These are phyloP conservation scores for Trametes sanguinea DNA, from an alignment of 768 basidiomycete genomes.

Conservation along the genomic window DNA sequence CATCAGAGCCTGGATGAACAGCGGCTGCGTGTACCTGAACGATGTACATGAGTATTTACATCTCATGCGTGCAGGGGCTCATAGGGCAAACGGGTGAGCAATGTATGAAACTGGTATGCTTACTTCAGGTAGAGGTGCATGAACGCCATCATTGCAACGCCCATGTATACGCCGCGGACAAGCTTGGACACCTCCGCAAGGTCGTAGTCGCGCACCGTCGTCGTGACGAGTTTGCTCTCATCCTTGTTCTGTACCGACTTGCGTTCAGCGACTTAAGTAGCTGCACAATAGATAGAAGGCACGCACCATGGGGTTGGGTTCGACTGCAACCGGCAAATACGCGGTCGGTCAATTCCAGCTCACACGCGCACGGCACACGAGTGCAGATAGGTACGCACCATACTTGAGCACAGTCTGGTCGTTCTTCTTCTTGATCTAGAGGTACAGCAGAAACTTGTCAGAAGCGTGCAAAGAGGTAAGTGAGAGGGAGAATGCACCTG, in stretches of 20 bases:
- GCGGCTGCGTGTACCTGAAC: slow-evolving; percentile 82
- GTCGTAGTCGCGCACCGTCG: slow-evolving; percentile 93
- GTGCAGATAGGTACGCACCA: slow-evolving; percentile 47
- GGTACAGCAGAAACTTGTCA: slow-evolving; percentile 9
- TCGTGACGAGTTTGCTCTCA: slow-evolving; percentile 78
- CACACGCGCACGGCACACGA: background rate
- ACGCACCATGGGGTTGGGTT: slow-evolving; percentile 76
- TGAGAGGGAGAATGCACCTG: slow-evolving; percentile 48
- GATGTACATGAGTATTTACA: background rate
- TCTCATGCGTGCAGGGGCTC: too few relatives aligned
- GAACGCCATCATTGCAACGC: slow-evolving; percentile 52
- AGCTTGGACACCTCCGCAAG: slow-evolving; percentile 84
- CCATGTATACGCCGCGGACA: slow-evolving; percentile 46
- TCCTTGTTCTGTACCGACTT: slow-evolving; percentile 49
- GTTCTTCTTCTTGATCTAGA: slow-evolving; percentile 90
- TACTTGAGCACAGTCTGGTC: slow-evolving; percentile 97
- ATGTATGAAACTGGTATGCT: background rate
- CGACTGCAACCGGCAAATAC: slow-evolving; percentile 49
- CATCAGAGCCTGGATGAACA: slow-evolving; percentile 95
- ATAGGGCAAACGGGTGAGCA: too few relatives aligned
- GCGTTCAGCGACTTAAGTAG: background rate
- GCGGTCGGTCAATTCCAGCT: background rate
- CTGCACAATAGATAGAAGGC: background rate
- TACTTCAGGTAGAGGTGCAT: slow-evolving; percentile 88
- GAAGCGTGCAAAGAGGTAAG: background rate